Percentiles rank a stretch among this genome's conserved stretches.
These are phyloP conservation scores for Kalmusia sp. DNA, from an alignment of 2,329 filamentous ascomycete species.

Conservation along the genomic window DNA sequence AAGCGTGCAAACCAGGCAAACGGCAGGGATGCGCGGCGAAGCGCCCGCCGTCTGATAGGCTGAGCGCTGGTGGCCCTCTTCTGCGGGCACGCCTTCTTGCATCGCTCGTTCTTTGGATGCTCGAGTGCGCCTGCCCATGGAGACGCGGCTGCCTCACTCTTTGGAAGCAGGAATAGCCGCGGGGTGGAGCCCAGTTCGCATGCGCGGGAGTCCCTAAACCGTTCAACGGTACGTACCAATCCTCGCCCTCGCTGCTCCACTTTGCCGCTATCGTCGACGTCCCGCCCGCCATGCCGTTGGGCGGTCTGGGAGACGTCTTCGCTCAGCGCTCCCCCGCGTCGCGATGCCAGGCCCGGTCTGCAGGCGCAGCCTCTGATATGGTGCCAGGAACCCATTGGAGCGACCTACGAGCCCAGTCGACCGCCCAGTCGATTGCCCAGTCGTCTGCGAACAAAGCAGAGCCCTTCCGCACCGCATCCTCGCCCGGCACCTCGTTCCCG, in stretches of 20 bases:
- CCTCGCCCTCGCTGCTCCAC: constrained; percentile 12
- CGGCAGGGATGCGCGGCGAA: constrained; percentile 14
- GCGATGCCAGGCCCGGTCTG: constrained; percentile 3
- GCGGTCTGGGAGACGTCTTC: constrained; percentile 18
- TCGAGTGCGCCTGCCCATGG: constrained; percentile 38
- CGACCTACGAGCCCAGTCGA: constrained; percentile 15
- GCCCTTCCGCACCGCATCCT: constrained; percentile 19
- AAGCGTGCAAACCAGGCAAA: constrained; percentile 11
- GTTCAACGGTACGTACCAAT: constrained; percentile 12
- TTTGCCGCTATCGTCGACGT: constrained; percentile 28
- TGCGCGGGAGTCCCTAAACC: constrained; percentile 25
- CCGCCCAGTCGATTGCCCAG: constrained; percentile 2
- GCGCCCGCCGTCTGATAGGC: constrained; percentile 18
- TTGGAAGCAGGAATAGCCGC: constrained; percentile 42
- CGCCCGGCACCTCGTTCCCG: constrained; percentile 17
- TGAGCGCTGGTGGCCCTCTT: too few relatives aligned
- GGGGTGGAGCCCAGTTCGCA: constrained; percentile 31
- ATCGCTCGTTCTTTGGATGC: constrained; percentile 22
- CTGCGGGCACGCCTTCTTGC: constrained; percentile 15
- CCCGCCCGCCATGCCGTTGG: constrained; percentile 25
- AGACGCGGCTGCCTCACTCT: constrained; percentile 39
- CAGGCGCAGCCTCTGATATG: constrained; percentile 30
- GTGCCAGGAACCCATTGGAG: constrained; percentile 24
- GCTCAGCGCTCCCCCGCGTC: constrained; percentile 18
- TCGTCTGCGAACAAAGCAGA: constrained; percentile 32